phyloP scores from a whole-genome alignment of 2,329 filamentous ascomycete genomes.

The Paramyrothecium roridum region DNA sequence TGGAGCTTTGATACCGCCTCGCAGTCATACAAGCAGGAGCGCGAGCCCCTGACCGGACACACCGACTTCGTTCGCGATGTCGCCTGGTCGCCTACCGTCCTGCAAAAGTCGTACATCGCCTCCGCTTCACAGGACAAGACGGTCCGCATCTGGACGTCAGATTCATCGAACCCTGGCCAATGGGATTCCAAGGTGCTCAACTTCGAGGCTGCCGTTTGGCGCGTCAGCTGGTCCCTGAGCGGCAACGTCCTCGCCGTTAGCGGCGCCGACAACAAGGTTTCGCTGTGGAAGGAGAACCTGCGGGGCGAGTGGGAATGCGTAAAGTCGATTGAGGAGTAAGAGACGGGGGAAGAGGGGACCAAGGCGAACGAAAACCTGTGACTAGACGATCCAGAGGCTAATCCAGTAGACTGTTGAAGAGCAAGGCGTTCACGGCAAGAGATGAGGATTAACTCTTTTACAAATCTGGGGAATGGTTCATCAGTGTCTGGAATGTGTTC shows the following conservation, averaged over 20 bases:
- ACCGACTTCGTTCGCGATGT: conserved; percentile 97
- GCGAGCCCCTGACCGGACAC: conserved; percentile 72
- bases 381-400: conserved; percentile 90
- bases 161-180: conserved; percentile 57
- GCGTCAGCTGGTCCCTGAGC: conserved; percentile 96
- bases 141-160: conserved; percentile 92
- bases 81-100: conserved; percentile 90
- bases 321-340: conserved; percentile 89
- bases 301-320: conserved; percentile 96
- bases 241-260: conserved; percentile 95
- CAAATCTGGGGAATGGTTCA: conserved; percentile 8
- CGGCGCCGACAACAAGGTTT: conserved; percentile 94
- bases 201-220: conserved; percentile 89
- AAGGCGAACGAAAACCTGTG: conserved; percentile 43
- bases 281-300: conserved; percentile 97
- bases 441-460: conserved; percentile 19
- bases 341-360: background rate
- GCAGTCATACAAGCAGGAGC: conserved; percentile 59
- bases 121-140: conserved; percentile 96
- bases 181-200: conserved; percentile 85
- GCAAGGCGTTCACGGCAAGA: conserved; percentile 33
- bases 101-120: conserved; percentile 95
- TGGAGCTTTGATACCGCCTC: conserved; percentile 75
- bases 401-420: conserved; percentile 12
- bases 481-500: conserved; percentile 3